phyloP scores from a whole-genome alignment of 108 stramenopile genomes.

The Nannochloropsis salina region DNA sequence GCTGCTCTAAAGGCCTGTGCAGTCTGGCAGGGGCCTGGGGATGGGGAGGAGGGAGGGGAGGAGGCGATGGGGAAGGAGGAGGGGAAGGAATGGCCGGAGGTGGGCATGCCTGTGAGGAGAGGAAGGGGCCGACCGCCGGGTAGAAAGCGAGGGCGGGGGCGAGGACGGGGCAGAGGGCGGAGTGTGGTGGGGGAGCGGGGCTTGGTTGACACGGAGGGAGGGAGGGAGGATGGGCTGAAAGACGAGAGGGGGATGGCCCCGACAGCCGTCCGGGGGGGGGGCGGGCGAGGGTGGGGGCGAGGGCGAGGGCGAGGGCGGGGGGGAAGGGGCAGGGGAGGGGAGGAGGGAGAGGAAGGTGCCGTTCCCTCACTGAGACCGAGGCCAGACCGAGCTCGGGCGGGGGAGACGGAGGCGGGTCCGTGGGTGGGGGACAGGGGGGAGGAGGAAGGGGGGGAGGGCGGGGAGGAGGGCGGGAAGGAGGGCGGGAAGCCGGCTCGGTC shows the following conservation, averaged over 20 bases:
- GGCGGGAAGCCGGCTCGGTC: too few relatives aligned
- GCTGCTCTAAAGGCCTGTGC: background rate
- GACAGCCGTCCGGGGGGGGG: background rate
- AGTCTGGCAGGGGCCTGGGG: background rate
- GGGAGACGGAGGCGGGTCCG: too few relatives aligned
- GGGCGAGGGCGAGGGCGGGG: conserved; percentile 2
- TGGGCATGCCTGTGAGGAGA: conserved; percentile 41
- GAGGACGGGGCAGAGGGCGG: background rate
- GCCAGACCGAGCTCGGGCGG: background rate
- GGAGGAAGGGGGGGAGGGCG: background rate
- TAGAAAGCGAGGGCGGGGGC: background rate
- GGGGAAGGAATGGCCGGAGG: background rate
- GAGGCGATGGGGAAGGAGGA: background rate
- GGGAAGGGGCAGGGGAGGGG: background rate
- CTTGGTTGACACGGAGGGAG: conserved; percentile 20
- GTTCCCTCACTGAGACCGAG: background rate
- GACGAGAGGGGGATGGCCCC: background rate
- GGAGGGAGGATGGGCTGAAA: conserved; percentile 1
- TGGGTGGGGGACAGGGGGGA: too few relatives aligned
- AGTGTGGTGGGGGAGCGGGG: conserved; percentile 24
- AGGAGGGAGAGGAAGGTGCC: background rate
- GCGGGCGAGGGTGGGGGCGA: conserved; percentile 1
- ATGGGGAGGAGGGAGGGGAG: background rate
- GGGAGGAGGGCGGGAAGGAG: background rate
- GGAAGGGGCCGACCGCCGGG: conserved; percentile 20